phyloP scores from a whole-genome alignment of 306 rosid species.

The Sesbania bispinosa region DNA sequence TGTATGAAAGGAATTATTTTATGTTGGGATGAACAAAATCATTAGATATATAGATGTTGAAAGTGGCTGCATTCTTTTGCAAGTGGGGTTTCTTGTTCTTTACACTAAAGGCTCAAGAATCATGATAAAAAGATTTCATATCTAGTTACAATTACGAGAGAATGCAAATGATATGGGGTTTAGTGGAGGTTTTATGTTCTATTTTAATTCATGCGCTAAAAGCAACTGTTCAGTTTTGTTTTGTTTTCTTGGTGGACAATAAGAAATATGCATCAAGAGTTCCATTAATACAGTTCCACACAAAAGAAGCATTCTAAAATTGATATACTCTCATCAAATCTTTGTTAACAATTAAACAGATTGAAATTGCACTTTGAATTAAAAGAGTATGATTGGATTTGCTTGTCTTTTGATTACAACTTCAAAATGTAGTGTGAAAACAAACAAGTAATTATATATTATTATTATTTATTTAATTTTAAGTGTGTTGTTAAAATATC shows the following conservation, averaged over 20 bases:
- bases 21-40: slow-evolving; percentile 21
- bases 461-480: too few species aligned
- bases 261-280: too few species aligned
- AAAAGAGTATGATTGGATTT: too few species aligned
- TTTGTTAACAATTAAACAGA: too few species aligned
- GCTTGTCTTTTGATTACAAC: too few species aligned
- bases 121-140: not conserved
- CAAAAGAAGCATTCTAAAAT: too few species aligned
- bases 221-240: not conserved
- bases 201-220: not conserved
- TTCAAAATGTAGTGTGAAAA: too few species aligned
- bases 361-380: too few species aligned
- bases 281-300: too few species aligned
- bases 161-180: slow-evolving; percentile 6
- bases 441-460: too few species aligned
- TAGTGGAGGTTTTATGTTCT: not conserved
- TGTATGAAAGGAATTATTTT: not conserved
- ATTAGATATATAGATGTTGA: not conserved
- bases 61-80: not conserved
- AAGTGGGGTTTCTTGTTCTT: slow-evolving; percentile 12
- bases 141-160: not conserved
- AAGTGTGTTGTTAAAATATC: too few species aligned
- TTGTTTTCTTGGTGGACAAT: not conserved
- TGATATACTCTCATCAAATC: too few species aligned
- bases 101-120: not conserved